Percentiles rank a stretch among this genome's conserved stretches.
Conservation (phyloP, 2,329 filamentous ascomycete genomes). For the Calycina herbarum region DNA sequence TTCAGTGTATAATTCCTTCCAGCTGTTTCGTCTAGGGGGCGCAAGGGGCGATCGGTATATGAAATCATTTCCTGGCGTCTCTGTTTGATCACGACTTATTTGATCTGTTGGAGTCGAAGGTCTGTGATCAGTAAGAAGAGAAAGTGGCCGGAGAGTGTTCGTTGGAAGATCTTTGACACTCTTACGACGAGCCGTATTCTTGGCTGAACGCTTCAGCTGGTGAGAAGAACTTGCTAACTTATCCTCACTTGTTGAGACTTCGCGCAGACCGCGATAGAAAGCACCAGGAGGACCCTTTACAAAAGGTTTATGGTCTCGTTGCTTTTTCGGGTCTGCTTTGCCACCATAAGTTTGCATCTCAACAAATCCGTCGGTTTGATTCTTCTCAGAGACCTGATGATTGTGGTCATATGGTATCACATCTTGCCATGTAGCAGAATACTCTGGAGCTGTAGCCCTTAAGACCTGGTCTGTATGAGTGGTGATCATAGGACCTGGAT, state of each 20-base stretch:
- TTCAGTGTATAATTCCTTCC: slow-evolving; percentile 32
- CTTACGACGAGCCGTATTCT: slow-evolving; percentile 5
- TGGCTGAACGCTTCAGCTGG: slow-evolving; percentile 14
- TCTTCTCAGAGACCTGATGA: slow-evolving; percentile 1
- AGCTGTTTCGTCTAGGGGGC: slow-evolving; percentile 30
- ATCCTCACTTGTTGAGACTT: slow-evolving; percentile 14
- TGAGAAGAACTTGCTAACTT: slow-evolving; percentile 11
- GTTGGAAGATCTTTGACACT: slow-evolving; percentile 25
- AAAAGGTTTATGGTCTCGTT: slow-evolving; percentile 20
- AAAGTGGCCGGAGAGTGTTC: slow-evolving; percentile 28
- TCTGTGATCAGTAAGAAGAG: slow-evolving; percentile 23
- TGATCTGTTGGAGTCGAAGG: slow-evolving; percentile 16
- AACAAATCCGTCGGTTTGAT: slow-evolving; percentile 16
- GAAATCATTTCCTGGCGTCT: slow-evolving; percentile 22
- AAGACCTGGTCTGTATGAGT: slow-evolving; percentile 9
- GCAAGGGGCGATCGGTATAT: slow-evolving; percentile 34
- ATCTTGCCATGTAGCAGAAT: background rate
- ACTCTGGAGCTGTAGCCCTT: slow-evolving; percentile 5
- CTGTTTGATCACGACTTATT: background rate
- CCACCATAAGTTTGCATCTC: slow-evolving; percentile 13
- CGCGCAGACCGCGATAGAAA: slow-evolving; percentile 30
- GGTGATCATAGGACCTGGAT: slow-evolving; percentile 21
- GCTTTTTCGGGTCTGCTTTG: slow-evolving; percentile 10
- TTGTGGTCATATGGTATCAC: slow-evolving; percentile 21
- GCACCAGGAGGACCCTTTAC: slow-evolving; percentile 29